Base-by-base conservation (phyloP, 768 basidiomycete genomes). In the Boletus reticuloceps region DNA sequence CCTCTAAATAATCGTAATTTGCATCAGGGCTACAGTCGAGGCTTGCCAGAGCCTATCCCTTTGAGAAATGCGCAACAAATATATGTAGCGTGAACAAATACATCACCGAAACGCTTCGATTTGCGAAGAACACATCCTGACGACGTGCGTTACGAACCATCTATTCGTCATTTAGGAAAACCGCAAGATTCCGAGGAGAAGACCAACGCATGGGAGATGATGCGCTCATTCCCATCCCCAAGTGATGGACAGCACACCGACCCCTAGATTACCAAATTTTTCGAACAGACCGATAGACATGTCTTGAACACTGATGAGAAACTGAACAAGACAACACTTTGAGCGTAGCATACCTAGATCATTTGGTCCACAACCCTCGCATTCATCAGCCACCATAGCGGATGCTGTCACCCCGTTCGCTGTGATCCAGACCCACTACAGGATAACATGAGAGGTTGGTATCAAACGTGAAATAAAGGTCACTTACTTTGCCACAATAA, bases 251-350 rank as follows among this genome's bases (percentile, higher is more conserved):
- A 89, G 65, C 39, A 76, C 76, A 32, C 88, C 88, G 11, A 69
- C 64, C 54, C 59, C 66, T 43, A 86, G 79, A 6, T 63, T 27
- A 17, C 70, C 80, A 44, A 90, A 64, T 54, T 80, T 58, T 63
- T 80, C 4, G 70, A 90, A 90, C 34, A 86, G 64, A 8, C 75
- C 74, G 10, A 80, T 79, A 29, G 86, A 88, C 82, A 89, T 79
- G 66, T 90, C 88, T 90, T 66, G 13, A 25, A 47, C 34, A 14
- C 6, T 9, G 9, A 56, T 62, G 19, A 62, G 51, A 56, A 13
- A 58, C 43, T 29, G 37, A 8, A 14, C 36, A 22, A 12, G 31
- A 38, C 53, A 40, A 41, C 42, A 19, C 31, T 3, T 17, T 8
- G 27, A 20, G 31, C 13, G 8, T 37, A 70, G 13, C 79, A 55